These are phyloP conservation scores for Dendryphion nanum DNA, from an alignment of 2,329 filamentous ascomycete genomes.

Conservation along the genomic window DNA sequence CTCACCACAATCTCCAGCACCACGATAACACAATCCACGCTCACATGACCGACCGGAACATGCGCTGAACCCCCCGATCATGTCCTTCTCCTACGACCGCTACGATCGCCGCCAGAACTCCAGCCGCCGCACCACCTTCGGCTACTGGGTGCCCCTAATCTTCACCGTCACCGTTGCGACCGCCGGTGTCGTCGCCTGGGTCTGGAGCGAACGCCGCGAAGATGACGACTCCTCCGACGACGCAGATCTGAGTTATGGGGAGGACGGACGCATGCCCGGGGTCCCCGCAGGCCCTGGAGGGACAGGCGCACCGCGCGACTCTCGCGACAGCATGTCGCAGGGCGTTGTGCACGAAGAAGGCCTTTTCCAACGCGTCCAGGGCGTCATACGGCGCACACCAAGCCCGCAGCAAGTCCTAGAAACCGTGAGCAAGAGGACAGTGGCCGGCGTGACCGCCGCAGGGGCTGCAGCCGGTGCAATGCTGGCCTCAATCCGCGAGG, in stretches of 20 bases:
- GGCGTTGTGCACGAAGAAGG: constrained; percentile 39
- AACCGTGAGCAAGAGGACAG: constrained; percentile 76
- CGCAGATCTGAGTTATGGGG: constrained; percentile 49
- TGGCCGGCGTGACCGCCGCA: constrained; percentile 77
- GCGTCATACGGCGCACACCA: constrained; percentile 75
- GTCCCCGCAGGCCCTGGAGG: constrained; percentile 4
- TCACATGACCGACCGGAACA: constrained; percentile 10
- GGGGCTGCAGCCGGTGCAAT: constrained; percentile 74
- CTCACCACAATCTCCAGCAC: background rate
- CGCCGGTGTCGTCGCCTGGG: constrained; percentile 83
- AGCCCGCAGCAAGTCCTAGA: constrained; percentile 89
- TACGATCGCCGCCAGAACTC: constrained; percentile 50
- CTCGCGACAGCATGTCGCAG: constrained; percentile 16
- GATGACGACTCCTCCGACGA: constrained; percentile 67
- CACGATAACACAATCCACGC: background rate
- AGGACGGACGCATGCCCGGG: constrained; percentile 31
- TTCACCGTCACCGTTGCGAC: constrained; percentile 86
- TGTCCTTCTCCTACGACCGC: constrained; percentile 56
- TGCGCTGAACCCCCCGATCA: constrained; percentile 16
- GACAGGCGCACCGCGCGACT: constrained; percentile 6
- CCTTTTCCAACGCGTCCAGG: constrained; percentile 76
- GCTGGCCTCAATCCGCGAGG: constrained; percentile 78
- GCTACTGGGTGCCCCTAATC: constrained; percentile 86
- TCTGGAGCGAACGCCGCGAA: constrained; percentile 84
- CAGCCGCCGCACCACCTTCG: constrained; percentile 59